Conservation (phyloP, 768 basidiomycete genomes). For the Sarcodon aspratus region DNA sequence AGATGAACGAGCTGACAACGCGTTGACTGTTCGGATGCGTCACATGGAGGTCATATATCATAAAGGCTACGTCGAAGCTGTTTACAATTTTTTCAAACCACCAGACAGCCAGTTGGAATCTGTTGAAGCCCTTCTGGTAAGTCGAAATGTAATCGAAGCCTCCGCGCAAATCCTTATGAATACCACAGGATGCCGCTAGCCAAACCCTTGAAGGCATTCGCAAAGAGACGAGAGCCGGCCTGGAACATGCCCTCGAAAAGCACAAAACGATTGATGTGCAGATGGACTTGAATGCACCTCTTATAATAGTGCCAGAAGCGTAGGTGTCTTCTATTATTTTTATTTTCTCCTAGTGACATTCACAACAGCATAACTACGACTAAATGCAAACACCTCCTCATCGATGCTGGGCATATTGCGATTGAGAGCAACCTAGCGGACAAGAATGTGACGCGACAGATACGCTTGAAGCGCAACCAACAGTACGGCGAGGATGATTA, state of each 20-base stretch:
- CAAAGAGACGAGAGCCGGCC: slow-evolving; percentile 87
- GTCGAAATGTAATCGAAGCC: slow-evolving; percentile 12
- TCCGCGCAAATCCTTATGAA: neutral
- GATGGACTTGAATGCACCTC: slow-evolving; percentile 91
- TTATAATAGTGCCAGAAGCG: slow-evolving; percentile 97
- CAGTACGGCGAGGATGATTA: slow-evolving; percentile 85
- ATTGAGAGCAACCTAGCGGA: slow-evolving; percentile 85
- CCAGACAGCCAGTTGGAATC: slow-evolving; percentile 93
- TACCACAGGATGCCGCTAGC: slow-evolving; percentile 69
- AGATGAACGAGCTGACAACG: slow-evolving; percentile 85
- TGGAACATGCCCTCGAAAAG: slow-evolving; percentile 86
- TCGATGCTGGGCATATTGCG: slow-evolving; percentile 95
- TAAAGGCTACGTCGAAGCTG: slow-evolving; percentile 83
- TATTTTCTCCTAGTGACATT: neutral
- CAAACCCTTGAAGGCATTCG: slow-evolving; percentile 88
- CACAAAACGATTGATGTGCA: slow-evolving; percentile 97
- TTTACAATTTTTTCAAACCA: slow-evolving; percentile 86
- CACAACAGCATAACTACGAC: slow-evolving; percentile 58
- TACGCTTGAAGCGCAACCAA: slow-evolving; percentile 76
- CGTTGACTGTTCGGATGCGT: slow-evolving; percentile 79
- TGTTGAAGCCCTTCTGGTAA: slow-evolving; percentile 81
- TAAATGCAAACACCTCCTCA: slow-evolving; percentile 74
- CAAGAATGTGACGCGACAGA: slow-evolving; percentile 64
- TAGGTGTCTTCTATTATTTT: slow-evolving; percentile 18
- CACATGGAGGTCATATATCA: slow-evolving; percentile 98